A percentile compares a stretch with the other conserved stretches of the same genome.
These are phyloP conservation scores for Yamadazyma mexicana DNA, from an alignment of 1,139 yeast genomes.

Conservation along the genomic window DNA sequence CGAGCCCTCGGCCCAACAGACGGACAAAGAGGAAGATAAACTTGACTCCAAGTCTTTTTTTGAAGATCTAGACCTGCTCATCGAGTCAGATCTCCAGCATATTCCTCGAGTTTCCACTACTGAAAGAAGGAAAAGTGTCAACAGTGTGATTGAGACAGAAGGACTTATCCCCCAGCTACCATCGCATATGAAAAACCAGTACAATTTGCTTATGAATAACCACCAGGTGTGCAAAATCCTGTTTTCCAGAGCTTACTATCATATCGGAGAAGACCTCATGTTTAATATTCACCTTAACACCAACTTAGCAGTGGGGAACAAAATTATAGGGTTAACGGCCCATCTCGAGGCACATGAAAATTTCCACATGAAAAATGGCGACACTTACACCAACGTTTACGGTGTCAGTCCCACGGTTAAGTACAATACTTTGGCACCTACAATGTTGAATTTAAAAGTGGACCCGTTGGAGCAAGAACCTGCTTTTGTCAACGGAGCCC, in stretches of 20 bases:
- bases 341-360: conserved; percentile 44
- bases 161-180: conserved; percentile 31
- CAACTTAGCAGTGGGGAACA: conserved; percentile 16
- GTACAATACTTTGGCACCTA: conserved; percentile 33
- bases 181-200: conserved; percentile 34
- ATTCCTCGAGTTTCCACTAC: conserved; percentile 35
- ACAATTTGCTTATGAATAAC: conserved; percentile 37
- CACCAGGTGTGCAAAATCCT: conserved; percentile 33
- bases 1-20: no score
- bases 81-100: conserved; percentile 34
- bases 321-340: conserved; percentile 34
- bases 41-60: conserved; percentile 21
- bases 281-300: conserved; percentile 28
- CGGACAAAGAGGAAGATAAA: conserved; percentile 1
- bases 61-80: conserved; percentile 32
- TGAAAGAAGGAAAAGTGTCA: conserved; percentile 31
- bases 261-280: conserved; percentile 50
- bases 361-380: conserved; percentile 24
- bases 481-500: conserved; percentile 23
- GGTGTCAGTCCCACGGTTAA: conserved; percentile 40
- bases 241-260: conserved; percentile 45
- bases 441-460: conserved; percentile 21
- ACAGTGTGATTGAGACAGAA: conserved; percentile 15
- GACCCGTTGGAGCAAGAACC: conserved; percentile 10
- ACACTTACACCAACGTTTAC: conserved; percentile 28